Conservation (phyloP, 2,329 filamentous ascomycete genomes). For the Penicillium nordicum region DNA sequence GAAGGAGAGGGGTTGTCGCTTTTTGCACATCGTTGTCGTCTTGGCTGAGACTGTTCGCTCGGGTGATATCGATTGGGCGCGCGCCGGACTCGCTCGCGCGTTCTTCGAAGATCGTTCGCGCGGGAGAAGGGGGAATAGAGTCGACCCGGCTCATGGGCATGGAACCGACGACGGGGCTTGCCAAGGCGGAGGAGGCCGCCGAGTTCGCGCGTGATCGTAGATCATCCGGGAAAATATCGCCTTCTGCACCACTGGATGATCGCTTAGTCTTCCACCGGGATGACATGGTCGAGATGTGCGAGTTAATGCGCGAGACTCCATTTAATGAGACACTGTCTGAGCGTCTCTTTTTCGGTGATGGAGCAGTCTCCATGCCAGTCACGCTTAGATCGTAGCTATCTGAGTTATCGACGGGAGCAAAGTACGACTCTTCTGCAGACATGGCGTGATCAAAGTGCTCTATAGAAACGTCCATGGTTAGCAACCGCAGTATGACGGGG, state of each 20-base stretch:
- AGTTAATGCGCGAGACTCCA: constrained; percentile 61
- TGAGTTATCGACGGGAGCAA: constrained; percentile 28
- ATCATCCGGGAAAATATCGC: constrained; percentile 30
- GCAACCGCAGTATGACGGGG: background rate
- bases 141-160: constrained; percentile 46
- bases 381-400: constrained; percentile 52
- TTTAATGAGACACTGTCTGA: constrained; percentile 47
- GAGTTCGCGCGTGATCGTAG: constrained; percentile 44
- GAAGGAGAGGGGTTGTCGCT: constrained; percentile 78
- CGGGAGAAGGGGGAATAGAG: constrained; percentile 59
- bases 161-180: constrained; percentile 35
- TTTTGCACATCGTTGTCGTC: constrained; percentile 58
- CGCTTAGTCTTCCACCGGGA: constrained; percentile 39
- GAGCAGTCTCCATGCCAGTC: constrained; percentile 60
- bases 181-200: constrained; percentile 36
- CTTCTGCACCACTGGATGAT: constrained; percentile 33
- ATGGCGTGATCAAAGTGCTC: constrained; percentile 38
- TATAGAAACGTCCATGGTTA: constrained; percentile 11
- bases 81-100: constrained; percentile 48
- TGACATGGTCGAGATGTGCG: constrained; percentile 73
- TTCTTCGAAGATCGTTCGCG: constrained; percentile 61
- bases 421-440: constrained; percentile 31
- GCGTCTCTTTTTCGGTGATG: constrained; percentile 54
- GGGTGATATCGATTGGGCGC: constrained; percentile 52
- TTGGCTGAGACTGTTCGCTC: constrained; percentile 49